Base-by-base conservation (phyloP, 2,329 filamentous ascomycete species). In the Hymenoscyphus occultus region DNA sequence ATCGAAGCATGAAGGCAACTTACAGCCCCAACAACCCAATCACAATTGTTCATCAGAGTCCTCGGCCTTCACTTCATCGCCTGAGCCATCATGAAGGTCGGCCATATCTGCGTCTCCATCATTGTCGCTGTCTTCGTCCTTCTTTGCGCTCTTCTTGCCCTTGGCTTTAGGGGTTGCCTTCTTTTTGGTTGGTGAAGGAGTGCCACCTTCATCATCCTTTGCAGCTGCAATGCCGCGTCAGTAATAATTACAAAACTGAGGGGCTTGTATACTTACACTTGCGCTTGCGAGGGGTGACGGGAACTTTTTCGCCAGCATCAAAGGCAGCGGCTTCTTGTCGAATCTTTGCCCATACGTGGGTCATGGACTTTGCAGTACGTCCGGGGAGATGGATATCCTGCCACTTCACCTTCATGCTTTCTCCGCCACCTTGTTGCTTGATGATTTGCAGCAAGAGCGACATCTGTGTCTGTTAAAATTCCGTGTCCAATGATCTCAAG, bases 361-460 rank as follows among this genome's bases (percentile, higher is more conserved):
- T 59, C 54, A 63, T 45, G 12, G 39, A 40, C 56, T 63, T 63
- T 31, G 54, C 54, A 5, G 61, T 63, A 14, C 61, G 61, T 10
- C 61, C 61, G 7, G 61, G 54, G 13, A 63, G 39, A 35, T 31
- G 13, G 28, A 63, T 63, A 5, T 63, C 16, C 19, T 19, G n/a
- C 35, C 39, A 63, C 19, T 63, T 59, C 22, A 59, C 19, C 7
- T 35, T 45, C 39, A 63, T 42, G 6, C 32, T 39, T 1, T 63
- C 61, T 7, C 61, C 61, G n/a, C 61, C 61, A 16, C 31, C 40
- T 32, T 63, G 61, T 19, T 58, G 45, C 45, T 51, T 45, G 56
- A 63, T 63, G 54, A 63, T 63, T 31, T 63, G 61, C n/a, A 63
- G n/a, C n/a, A 63, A 39, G 19, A 63, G 39, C n/a, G 61, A 59